Base-by-base conservation (phyloP, 805 yeast genomes). In the Candida khao-thaluensis region DNA sequence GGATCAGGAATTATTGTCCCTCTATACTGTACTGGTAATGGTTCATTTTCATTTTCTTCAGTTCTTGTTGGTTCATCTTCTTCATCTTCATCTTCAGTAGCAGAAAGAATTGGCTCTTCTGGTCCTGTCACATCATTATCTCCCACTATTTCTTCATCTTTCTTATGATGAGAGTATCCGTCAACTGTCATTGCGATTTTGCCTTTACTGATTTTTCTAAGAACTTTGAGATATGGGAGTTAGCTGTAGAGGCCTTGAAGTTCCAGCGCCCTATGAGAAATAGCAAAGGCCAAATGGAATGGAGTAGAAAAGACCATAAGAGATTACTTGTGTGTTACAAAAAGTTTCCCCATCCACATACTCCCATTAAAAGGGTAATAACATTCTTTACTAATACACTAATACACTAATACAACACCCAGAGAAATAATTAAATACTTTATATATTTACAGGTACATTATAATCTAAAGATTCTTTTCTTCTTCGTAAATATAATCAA, bases 401-500 rank as follows among this genome's bases (percentile, higher is more conserved):
- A n/a, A n/a, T n/a, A n/a, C n/a, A n/a, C n/a, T n/a, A n/a, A n/a
- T n/a, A n/a, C n/a, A n/a, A n/a, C n/a, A n/a, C n/a, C n/a, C n/a
- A n/a, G n/a, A n/a, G n/a, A n/a, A n/a, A n/a, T n/a, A n/a, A n/a
- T n/a, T 14, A 9, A 31, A 31, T 20, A 30, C n/a, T 9, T n/a
- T 35, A 35, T 35, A 35, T 35, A 26, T 35, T 25, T 35, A 33
- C 36, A 33, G 25, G 29, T 21, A 23, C 17, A 25, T n/a, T 10
- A 12, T 14, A 7, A 14, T 15, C 38, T 55, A 64, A 52, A 64
- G 61, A 51, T 65, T 69, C 49, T 61, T 67, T 58, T 69, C 74
- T 64, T 84, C 85, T 52, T 81, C 76, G 47, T 77, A 73, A 52
- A 91, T 85, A 70, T 87, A 87, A 56, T 89, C 88, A 48, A 90